Evolutionary conservation across 441 rosid species (phyloP).

Genomic region (Corymbia citriodora): DNA sequence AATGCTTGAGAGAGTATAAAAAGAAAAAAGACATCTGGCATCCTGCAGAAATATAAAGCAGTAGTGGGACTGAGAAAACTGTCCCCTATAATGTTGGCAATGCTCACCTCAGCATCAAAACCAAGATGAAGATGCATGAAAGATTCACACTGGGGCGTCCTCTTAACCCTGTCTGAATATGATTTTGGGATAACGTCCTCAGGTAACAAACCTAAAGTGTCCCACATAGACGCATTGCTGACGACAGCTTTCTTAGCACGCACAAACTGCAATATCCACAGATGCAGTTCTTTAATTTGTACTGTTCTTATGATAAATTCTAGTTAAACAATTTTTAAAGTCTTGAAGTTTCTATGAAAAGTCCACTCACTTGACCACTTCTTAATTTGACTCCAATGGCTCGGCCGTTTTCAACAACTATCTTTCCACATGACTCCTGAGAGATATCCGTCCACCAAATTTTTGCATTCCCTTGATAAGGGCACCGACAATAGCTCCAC

Average conservation of each 20-base stretch:
- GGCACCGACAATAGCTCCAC: conserved; percentile 74
- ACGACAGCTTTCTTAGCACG: conserved; percentile 84
- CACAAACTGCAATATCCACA: conserved; percentile 44
- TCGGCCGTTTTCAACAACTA: conserved; percentile 63
- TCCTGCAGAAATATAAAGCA: background rate
- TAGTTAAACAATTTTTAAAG: background rate
- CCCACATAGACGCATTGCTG: conserved; percentile 97
- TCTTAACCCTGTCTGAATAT: conserved; percentile 40
- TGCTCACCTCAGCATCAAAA: conserved; percentile 67
- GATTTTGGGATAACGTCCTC: conserved; percentile 58
- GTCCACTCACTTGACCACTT: conserved; percentile 70
- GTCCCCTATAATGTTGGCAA: background rate
- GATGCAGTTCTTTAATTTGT: background rate
- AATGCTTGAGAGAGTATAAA: background rate
- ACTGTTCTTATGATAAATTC: background rate
- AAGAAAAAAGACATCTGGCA: background rate
- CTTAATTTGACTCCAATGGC: conserved; percentile 81
- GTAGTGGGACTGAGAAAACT: background rate
- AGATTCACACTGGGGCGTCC: conserved; percentile 78
- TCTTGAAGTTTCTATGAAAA: background rate
- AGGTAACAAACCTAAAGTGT: conserved; percentile 68
- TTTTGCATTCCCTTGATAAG: conserved; percentile 83
- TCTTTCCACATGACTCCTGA: conserved; percentile 74
- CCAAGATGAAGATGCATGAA: conserved; percentile 99
- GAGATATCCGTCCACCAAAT: conserved; percentile 71